Evolutionary conservation across 371 early-diverging fungal genomes (phyloP), one percentile per base, ranked within the genome.

Genomic region (Mortierella sp.): DNA sequence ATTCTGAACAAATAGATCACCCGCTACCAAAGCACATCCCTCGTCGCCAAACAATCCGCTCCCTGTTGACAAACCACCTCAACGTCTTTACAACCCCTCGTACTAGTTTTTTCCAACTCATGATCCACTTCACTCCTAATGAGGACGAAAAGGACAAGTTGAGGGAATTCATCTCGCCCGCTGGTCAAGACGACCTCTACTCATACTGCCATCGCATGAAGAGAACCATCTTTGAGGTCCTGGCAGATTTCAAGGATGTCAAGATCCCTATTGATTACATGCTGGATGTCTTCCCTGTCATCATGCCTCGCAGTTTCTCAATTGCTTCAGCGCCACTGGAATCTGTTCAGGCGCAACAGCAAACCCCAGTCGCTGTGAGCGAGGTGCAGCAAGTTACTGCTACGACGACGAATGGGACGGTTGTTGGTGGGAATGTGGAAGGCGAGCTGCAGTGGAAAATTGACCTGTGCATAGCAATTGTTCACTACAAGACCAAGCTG

Each of bases 141-240:
- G 90, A 90, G 34, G 84, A 93, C 58, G 96, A 97, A 44, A 92
- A 91, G 3, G 97, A 97, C 52, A 94, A 96, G 82, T 89, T 98
- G 60, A 88, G 91, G 34, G 97, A 97, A 75, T 96, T 98, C 76
- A 86, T 94, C 3, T 90, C 94, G 1, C 88, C 97, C 0, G 94
- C 91, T 73, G 99, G 98, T 7, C 96, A 95, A 91, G 96, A 96
- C 78, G 99, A 98, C 72, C 90, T 98, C 80, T 95, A 93, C 78
- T 88, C 92, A 9, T 99, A 99, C 89, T 93, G 94, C 75, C 92
- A 95, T 82, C 90, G 95, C 68, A 92, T 95, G 44, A 88, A 94
- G 19, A 93, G 98, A 26, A 97, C 97, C 3, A 89, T 93, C 3
- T 92, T 93, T 44, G 99, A 99, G 88, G 93, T 96, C 26, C 87